Conservation (phyloP, 768 basidiomycete species). For the Nidularia sp. region DNA sequence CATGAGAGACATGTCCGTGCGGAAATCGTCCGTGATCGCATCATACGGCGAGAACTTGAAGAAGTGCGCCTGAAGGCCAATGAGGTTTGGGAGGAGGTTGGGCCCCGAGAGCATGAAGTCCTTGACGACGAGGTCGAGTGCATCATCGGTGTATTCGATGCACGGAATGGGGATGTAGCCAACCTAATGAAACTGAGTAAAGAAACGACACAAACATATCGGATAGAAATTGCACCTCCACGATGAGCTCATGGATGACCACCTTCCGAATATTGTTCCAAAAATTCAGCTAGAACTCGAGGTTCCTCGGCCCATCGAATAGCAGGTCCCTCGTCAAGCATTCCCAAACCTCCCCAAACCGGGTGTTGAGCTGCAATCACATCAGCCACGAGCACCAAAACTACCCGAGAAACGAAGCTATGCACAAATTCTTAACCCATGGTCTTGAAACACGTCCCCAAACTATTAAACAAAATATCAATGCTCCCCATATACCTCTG, state of each 20-base stretch:
- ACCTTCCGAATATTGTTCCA: constrained; percentile 87
- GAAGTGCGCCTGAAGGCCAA: constrained; percentile 68
- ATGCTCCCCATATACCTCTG: constrained; percentile 64
- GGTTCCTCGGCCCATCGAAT: constrained; percentile 72
- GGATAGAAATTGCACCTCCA: constrained; percentile 47
- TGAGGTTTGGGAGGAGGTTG: constrained; percentile 1
- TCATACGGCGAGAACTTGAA: constrained; percentile 83
- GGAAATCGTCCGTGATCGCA: constrained; percentile 43
- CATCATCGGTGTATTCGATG: constrained; percentile 3
- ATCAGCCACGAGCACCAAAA: not conserved
- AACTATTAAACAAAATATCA: constrained; percentile 69
- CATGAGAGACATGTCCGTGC: constrained; percentile 16
- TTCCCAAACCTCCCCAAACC: constrained; percentile 69
- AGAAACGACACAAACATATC: not conserved
- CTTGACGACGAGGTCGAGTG: constrained; percentile 2
- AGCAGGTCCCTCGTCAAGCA: constrained; percentile 80
- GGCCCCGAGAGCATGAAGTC: constrained; percentile 76
- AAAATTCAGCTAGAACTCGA: constrained; percentile 84
- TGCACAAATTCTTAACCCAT: constrained; percentile 76
- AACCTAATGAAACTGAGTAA: constrained; percentile 30
- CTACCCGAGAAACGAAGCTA: not conserved
- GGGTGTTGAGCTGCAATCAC: not conserved
- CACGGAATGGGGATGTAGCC: constrained; percentile 38
- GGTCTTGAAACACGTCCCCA: constrained; percentile 77
- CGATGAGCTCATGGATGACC: constrained; percentile 75